These are phyloP conservation scores for Elasticomyces elasticus DNA, from an alignment of 495 filamentous ascomycete species.

Conservation along the genomic window DNA sequence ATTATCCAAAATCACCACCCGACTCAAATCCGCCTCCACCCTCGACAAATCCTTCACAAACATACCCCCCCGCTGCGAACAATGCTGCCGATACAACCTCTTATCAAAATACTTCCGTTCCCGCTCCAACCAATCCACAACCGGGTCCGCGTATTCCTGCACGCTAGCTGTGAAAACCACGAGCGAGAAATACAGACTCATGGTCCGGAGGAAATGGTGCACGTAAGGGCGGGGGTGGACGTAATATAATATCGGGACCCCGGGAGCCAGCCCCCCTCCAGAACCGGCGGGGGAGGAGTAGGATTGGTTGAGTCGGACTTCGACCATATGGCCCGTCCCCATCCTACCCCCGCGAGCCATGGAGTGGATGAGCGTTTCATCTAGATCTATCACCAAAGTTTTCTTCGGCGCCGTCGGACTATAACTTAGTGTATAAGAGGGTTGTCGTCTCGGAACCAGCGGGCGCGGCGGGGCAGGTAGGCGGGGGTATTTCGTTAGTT, in stretches of 20 bases:
- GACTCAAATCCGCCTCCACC: conserved; percentile 90
- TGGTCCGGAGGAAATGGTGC: conserved; percentile 89
- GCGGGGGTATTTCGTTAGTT: conserved; percentile 77
- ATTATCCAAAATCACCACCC: conserved; percentile 97
- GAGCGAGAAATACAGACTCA: conserved; percentile 94
- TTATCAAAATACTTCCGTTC: conserved; percentile 91
- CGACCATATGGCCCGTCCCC: conserved; percentile 96
- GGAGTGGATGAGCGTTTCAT: conserved; percentile 95
- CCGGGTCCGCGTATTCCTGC: conserved; percentile 96
- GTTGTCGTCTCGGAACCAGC: conserved; percentile 73
- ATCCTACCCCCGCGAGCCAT: conserved; percentile 92
- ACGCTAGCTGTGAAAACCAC: conserved; percentile 94
- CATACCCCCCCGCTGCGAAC: conserved; percentile 84
- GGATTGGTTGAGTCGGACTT: conserved; percentile 63
- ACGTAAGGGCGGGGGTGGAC: conserved; percentile 96
- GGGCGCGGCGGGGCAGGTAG: conserved; percentile 80
- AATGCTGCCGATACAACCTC: conserved; percentile 91
- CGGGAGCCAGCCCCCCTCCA: conserved; percentile 49
- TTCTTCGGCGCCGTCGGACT: conserved; percentile 52
- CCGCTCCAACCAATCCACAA: conserved; percentile 96
- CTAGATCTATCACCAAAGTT: conserved; percentile 88
- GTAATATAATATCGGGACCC: conserved; percentile 96
- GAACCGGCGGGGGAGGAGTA: conserved; percentile 17
- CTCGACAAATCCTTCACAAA: conserved; percentile 97
- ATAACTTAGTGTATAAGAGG: conserved; percentile 58